Evolutionary conservation across 2,329 filamentous ascomycete genomes (phyloP), one percentile per base, ranked within the genome.

Genomic region (Fusarium mangiferae): DNA sequence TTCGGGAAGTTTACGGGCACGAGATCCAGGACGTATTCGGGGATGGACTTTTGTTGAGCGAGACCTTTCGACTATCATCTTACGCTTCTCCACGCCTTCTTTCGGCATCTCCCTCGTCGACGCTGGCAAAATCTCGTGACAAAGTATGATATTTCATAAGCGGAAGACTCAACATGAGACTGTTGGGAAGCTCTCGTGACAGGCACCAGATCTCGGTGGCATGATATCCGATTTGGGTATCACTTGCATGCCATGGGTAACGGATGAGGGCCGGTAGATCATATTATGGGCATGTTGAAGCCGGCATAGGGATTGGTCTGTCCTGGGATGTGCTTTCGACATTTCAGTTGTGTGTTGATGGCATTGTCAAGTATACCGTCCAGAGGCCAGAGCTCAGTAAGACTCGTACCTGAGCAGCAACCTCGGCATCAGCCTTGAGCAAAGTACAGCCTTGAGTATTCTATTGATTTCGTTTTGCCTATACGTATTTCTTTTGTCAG

Each of bases 131-230:
- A 17, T 59, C 36, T 66, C 26, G 17, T 33, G n/a, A 44, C 22
- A 22, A 15, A 26, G 45, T 56, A 26, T 18, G 26, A 60, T 35
- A 18, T 41, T 20, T 48, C 17, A 22, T 33, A n/a, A 51, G 22
- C 42, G 26, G 22, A 65, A 46, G n/a, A 18, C 28, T 35, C n/a
- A 28, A 28, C 36, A 42, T 51, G 30, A 38, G 41, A 42, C 51
- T 61, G 38, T 59, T 46, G 28, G 35, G 42, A 62, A 26, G 39
- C 35, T 56, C 42, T 73, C 52, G 52, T 66, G 54, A 70, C 24
- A 64, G 48, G 55, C 56, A 26, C 41, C 48, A 41, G 28, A 38
- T 56, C 30, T 42, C 48, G 10, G n/a, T 66, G 45, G 44, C 46
- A 62, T 45, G 55, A 58, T 72, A 38, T 24, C 36, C 49, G 42